Evolutionary conservation across 495 filamentous ascomycete species (phyloP).

Genomic region (Aspergillus ostianus): DNA sequence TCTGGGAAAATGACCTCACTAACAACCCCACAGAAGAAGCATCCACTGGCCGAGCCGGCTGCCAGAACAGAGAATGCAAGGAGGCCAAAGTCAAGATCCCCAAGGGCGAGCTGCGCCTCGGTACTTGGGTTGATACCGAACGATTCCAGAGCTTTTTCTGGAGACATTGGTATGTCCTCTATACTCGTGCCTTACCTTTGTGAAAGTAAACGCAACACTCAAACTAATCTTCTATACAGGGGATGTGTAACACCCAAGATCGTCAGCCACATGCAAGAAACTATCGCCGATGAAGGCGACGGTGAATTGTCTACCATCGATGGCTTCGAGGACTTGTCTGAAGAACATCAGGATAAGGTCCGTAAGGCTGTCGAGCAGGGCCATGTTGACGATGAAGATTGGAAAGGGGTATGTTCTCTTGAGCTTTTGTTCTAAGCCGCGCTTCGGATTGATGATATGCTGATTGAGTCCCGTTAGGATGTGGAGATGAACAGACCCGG

Average conservation of each 20-base stretch:
- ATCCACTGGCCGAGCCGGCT: constrained; percentile 61
- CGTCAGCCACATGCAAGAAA: constrained; percentile 54
- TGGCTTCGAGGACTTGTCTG: constrained; percentile 69
- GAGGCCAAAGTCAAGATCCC: constrained; percentile 61
- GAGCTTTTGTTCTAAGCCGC: constrained; percentile 2
- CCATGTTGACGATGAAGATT: constrained; percentile 74
- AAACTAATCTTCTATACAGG: constrained; percentile 44
- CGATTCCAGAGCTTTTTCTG: constrained; percentile 57
- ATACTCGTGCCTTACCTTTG: neutral
- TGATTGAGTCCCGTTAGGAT: constrained; percentile 47
- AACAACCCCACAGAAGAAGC: constrained; percentile 54
- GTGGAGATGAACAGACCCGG: constrained; percentile 66
- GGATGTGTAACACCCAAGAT: constrained; percentile 73
- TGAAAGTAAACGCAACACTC: neutral
- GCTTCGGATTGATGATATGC: neutral
- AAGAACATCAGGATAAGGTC: constrained; percentile 62
- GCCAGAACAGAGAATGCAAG: constrained; percentile 67
- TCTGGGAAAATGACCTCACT: constrained; percentile 9
- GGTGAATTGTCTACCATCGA: constrained; percentile 52
- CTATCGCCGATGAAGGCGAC: constrained; percentile 32
- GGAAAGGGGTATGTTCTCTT: constrained; percentile 65
- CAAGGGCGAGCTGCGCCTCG: constrained; percentile 73
- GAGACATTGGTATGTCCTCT: constrained; percentile 70
- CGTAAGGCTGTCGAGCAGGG: constrained; percentile 61
- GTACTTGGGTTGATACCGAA: constrained; percentile 58